phyloP scores from a whole-genome alignment of 2,329 filamentous ascomycete genomes.

The Cryphonectria carpinicola region DNA sequence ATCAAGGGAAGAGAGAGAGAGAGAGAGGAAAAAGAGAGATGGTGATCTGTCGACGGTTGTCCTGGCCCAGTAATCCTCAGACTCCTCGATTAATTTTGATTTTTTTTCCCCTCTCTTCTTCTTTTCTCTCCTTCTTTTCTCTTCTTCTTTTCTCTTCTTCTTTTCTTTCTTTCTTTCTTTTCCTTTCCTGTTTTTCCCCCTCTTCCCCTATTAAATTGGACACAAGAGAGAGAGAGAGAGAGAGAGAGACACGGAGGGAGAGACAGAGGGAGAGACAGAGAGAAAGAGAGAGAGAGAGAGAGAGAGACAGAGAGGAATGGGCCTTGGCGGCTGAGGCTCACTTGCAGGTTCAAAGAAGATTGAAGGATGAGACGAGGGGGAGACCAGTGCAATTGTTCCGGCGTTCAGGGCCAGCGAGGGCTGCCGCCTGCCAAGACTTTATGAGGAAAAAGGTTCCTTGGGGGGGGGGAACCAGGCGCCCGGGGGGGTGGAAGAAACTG shows the following conservation, averaged over 20 bases:
- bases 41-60: background rate
- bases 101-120: too few species aligned
- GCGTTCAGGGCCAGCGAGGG: background rate
- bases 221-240: too few species aligned
- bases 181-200: too few species aligned
- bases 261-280: too few species aligned
- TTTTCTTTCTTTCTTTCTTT: too few species aligned
- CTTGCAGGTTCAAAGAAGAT: background rate
- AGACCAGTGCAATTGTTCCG: background rate
- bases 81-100: background rate
- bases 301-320: too few species aligned
- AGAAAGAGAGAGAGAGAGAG: too few species aligned
- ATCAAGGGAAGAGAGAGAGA: background rate
- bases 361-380: constrained; percentile 5
- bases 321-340: background rate
- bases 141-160: too few species aligned
- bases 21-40: background rate
- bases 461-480: background rate
- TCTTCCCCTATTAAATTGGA: too few species aligned
- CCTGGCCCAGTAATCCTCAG: background rate
- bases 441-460: background rate
- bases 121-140: too few species aligned
- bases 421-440: constrained; percentile 12
- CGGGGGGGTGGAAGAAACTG: too few species aligned
- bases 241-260: too few species aligned